A percentile compares a stretch with the other conserved stretches of the same genome.
These are phyloP conservation scores for Phenoliferia sp. DNA, from an alignment of 1,284 basidiomycete genomes.

Conservation along the genomic window DNA sequence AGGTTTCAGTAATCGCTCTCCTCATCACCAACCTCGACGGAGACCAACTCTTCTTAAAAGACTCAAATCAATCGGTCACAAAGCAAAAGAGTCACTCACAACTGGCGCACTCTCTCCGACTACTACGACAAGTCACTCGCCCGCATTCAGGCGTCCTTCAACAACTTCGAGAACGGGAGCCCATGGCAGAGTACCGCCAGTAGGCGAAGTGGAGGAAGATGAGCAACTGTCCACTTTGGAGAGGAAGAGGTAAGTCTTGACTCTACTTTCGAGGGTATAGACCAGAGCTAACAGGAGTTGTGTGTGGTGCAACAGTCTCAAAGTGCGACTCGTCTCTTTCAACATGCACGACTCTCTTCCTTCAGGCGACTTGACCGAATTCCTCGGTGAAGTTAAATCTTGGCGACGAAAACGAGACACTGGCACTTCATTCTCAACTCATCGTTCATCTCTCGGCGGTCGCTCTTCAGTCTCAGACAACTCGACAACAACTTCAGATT, in stretches of 20 bases:
- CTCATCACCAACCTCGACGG: too few species aligned
- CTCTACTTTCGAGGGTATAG: neutral
- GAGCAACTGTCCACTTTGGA: neutral
- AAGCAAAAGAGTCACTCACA: neutral
- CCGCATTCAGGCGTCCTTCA: neutral
- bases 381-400: slow-evolving; percentile 28
- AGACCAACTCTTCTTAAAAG: neutral
- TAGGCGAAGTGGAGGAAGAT: too few species aligned
- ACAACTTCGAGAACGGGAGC: neutral
- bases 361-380: slow-evolving; percentile 33
- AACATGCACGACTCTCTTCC: slow-evolving; percentile 36
- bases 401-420: too few species aligned
- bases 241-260: neutral
- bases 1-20: too few species aligned
- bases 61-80: neutral
- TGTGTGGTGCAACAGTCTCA: slow-evolving; percentile 23
- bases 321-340: slow-evolving; percentile 30
- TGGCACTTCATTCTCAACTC: too few species aligned
- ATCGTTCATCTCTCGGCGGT: neutral
- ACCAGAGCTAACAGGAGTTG: too few species aligned
- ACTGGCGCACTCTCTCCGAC: neutral
- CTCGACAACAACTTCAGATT: neutral
- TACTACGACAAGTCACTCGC: neutral
- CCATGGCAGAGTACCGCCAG: too few species aligned
- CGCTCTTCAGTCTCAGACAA: neutral